Evolutionary conservation across 2,329 filamentous ascomycete species (phyloP).

Genomic region (Diaporthe sp.): DNA sequence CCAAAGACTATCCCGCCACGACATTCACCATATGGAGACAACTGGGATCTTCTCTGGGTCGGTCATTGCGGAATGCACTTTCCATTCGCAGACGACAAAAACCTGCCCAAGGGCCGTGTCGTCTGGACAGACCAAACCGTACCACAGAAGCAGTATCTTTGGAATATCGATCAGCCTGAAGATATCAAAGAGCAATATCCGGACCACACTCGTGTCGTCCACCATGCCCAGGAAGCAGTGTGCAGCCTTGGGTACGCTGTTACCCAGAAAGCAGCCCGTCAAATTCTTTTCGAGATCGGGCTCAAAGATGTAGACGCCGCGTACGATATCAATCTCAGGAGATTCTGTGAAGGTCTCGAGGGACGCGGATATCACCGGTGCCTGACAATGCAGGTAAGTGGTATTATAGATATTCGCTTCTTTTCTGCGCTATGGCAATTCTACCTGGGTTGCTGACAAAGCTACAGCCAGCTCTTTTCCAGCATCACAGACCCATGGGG

Average conservation of each 20-base stretch:
- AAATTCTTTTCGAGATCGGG: constrained; percentile 55
- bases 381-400: constrained; percentile 49
- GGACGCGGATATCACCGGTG: constrained; percentile 53
- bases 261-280: constrained; percentile 54
- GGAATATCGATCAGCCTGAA: constrained; percentile 49
- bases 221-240: constrained; percentile 54
- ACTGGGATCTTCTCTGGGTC: constrained; percentile 67
- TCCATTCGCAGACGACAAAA: constrained; percentile 41
- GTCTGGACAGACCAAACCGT: constrained; percentile 50
- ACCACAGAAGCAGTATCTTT: constrained; percentile 48
- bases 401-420: not conserved
- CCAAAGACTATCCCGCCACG: constrained; percentile 38
- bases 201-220: constrained; percentile 56
- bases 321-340: constrained; percentile 56
- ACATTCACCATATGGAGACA: constrained; percentile 59
- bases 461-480: constrained; percentile 55
- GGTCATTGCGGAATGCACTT: constrained; percentile 59
- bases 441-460: not conserved
- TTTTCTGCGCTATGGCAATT: too few relatives aligned
- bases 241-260: constrained; percentile 59
- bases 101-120: constrained; percentile 48
- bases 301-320: constrained; percentile 51
- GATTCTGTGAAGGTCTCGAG: constrained; percentile 55
- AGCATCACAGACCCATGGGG: constrained; percentile 58
- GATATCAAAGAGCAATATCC: constrained; percentile 50